Evolutionary conservation across 805 yeast species (phyloP).

Genomic region (Barnettozyma sucrosica): DNA sequence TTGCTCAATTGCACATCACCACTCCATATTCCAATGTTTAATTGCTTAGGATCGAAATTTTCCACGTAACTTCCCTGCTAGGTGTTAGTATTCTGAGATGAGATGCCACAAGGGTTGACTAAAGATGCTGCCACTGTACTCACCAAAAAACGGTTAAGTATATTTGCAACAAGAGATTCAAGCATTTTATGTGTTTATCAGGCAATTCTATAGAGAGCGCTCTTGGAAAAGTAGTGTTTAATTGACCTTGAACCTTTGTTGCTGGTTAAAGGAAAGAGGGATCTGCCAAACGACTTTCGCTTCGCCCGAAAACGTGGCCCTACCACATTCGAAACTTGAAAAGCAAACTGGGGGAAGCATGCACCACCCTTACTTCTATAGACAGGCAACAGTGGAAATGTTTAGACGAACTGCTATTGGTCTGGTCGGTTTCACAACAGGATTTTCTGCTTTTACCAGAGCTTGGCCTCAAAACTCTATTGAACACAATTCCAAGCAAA

Average conservation of each 20-base stretch:
- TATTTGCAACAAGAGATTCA: conserved; percentile 59
- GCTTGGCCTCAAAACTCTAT: conserved; percentile 23
- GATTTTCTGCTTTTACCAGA: conserved; percentile 23
- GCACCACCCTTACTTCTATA: background rate
- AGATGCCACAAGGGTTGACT: background rate
- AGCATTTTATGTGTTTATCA: conserved; percentile 36
- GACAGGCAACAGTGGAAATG: background rate
- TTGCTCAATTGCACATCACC: conserved; percentile 89
- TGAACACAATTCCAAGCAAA: conserved; percentile 12
- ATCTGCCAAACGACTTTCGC: background rate
- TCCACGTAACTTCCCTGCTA: conserved; percentile 70
- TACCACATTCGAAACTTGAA: background rate
- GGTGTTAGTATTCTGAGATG: conserved; percentile 2
- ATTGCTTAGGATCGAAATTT: conserved; percentile 90
- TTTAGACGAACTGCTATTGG: conserved; percentile 18
- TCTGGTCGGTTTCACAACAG: conserved; percentile 16
- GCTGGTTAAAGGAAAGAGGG: background rate
- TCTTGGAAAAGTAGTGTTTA: background rate
- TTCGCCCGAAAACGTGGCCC: background rate
- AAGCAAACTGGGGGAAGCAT: background rate
- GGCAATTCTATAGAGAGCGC: background rate
- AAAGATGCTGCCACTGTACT: conserved; percentile 9
- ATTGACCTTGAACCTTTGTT: background rate
- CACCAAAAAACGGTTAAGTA: conserved; percentile 50
- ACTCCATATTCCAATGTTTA: conserved; percentile 94